These are phyloP conservation scores for Ophiostoma himal-ulmi DNA, from an alignment of 2,329 filamentous ascomycete species.

Conservation along the genomic window DNA sequence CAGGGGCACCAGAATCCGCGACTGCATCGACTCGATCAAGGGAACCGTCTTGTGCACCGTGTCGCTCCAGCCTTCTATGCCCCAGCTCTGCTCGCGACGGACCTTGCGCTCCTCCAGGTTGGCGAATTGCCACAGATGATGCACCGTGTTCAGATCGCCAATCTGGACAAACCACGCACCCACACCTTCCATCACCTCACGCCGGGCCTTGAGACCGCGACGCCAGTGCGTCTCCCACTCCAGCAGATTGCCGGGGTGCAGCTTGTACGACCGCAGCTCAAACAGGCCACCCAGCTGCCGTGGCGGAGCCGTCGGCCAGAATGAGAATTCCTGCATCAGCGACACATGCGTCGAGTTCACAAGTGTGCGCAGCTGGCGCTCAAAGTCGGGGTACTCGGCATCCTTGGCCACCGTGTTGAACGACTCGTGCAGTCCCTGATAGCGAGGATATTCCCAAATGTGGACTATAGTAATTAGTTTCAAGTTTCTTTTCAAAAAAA, in stretches of 20 bases:
- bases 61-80: constrained; percentile 89
- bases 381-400: constrained; percentile 77
- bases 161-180: constrained; percentile 99
- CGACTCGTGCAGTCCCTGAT: constrained; percentile 90
- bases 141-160: constrained; percentile 93
- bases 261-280: constrained; percentile 91
- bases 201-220: constrained; percentile 78
- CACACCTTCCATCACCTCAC: constrained; percentile 97
- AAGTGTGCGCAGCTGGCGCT: constrained; percentile 71
- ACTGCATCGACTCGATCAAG: constrained; percentile 94
- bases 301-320: constrained; percentile 94
- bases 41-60: constrained; percentile 98
- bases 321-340: constrained; percentile 98
- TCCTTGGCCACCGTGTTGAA: constrained; percentile 77
- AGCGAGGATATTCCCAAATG: constrained; percentile 99
- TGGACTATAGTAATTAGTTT: constrained; percentile 59
- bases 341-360: constrained; percentile 81
- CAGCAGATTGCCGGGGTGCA: constrained; percentile 89
- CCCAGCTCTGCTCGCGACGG: constrained; percentile 90
- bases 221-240: constrained; percentile 99
- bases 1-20: constrained; percentile 86
- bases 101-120: constrained; percentile 90
- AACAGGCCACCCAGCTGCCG: constrained; percentile 88
- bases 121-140: constrained; percentile 98
- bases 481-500: too few relatives aligned